A percentile compares a stretch with the other conserved stretches of the same genome.
phyloP scores from a whole-genome alignment of 1,284 basidiomycete species.

The Mycena sp. region DNA sequence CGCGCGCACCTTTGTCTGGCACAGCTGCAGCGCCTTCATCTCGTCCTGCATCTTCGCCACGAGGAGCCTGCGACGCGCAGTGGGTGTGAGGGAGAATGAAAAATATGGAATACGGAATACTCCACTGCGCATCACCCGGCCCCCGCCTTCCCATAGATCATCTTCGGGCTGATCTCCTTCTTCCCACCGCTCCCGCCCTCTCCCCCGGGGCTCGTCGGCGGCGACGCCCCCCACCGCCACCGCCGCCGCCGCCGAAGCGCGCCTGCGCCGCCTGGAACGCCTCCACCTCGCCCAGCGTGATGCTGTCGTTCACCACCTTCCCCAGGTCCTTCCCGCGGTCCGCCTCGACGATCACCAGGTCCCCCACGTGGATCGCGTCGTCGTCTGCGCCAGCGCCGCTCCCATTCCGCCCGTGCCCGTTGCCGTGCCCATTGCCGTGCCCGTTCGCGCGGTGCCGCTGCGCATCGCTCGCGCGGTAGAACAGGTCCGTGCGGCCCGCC shows the following conservation, averaged over 20 bases:
- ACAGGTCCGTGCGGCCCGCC: conserved; percentile 93
- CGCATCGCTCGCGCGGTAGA: conserved; percentile 65
- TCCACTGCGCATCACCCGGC: conserved; percentile 69
- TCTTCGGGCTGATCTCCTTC: conserved; percentile 96
- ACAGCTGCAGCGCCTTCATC: conserved; percentile 90
- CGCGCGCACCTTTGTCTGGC: conserved; percentile 90
- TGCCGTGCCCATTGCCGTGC: too few relatives aligned
- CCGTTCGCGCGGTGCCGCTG: neutral
- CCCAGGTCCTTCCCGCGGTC: conserved; percentile 95
- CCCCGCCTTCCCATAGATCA: conserved; percentile 94
- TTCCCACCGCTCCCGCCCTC: conserved; percentile 49
- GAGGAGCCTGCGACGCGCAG: conserved; percentile 61
- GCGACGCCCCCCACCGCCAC: conserved; percentile 47
- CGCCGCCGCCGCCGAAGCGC: conserved; percentile 18
- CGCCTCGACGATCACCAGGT: conserved; percentile 63
- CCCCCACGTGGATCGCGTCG: too few relatives aligned
- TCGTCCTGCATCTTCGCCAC: conserved; percentile 90
- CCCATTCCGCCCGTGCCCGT: neutral
- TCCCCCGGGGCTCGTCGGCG: conserved; percentile 63
- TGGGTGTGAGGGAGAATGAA: neutral
- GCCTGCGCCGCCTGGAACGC: conserved; percentile 82
- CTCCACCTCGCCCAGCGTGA: conserved; percentile 90
- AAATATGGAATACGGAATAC: too few relatives aligned
- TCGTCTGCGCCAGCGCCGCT: neutral
- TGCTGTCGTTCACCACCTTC: conserved; percentile 88